phyloP scores from a whole-genome alignment of 2,329 filamentous ascomycete species.

The Sarocladium oryzae region DNA sequence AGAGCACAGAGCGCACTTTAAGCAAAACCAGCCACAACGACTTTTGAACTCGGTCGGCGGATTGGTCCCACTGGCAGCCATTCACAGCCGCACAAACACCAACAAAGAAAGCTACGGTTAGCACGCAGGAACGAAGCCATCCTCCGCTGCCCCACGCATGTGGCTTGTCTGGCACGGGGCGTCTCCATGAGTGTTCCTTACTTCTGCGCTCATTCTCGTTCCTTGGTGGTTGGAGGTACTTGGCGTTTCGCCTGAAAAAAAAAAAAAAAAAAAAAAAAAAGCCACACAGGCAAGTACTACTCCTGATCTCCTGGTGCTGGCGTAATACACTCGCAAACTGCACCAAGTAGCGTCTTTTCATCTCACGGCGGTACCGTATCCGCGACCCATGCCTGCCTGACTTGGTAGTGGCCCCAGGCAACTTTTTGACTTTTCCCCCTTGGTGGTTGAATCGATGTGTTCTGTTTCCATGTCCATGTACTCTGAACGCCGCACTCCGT shows the following conservation, averaged over 20 bases:
- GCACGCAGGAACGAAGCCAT: not conserved
- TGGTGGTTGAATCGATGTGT: no score
- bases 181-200: not conserved
- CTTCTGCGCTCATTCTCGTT: not conserved
- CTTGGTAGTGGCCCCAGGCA: not conserved
- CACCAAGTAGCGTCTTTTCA: not conserved
- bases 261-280: not conserved
- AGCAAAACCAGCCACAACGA: not conserved
- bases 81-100: not conserved
- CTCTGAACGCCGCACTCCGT: no score
- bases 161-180: not conserved
- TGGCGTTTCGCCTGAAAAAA: not conserved
- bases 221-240: not conserved
- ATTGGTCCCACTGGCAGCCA: not conserved
- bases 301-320: no score
- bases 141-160: not conserved
- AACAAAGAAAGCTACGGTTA: not conserved
- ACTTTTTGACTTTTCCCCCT: not conserved
- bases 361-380: not conserved
- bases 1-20: no score
- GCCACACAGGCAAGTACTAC: no score
- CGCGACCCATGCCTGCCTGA: no score
- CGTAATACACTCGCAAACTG: not conserved
- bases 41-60: not conserved
- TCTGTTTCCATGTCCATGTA: no score